A percentile compares a stretch with the other conserved stretches of the same genome.
These are phyloP conservation scores for Mrakia frigida DNA, from an alignment of 768 basidiomycete genomes.

Conservation along the genomic window DNA sequence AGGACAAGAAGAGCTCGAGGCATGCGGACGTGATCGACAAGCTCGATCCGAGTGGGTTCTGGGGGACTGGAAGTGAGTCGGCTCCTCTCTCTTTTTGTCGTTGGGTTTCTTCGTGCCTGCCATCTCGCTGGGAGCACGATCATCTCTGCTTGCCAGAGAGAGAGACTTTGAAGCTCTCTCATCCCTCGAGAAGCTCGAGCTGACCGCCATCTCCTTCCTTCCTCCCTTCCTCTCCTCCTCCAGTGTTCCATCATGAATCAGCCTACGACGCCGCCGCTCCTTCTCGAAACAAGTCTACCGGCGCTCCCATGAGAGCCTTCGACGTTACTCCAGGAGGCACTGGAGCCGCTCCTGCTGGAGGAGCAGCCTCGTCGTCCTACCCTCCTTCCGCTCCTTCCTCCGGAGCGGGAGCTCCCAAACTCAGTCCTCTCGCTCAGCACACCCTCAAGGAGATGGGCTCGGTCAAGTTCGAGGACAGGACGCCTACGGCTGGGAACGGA, in stretches of 20 bases:
- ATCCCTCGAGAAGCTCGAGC: neutral
- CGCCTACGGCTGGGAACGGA: neutral
- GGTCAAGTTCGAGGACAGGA: conserved; percentile 26
- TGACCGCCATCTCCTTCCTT: neutral
- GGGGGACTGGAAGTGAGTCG: conserved; percentile 30
- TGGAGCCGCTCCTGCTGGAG: neutral
- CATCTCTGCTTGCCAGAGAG: neutral
- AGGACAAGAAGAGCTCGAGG: conserved; percentile 24
- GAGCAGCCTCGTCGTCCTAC: neutral
- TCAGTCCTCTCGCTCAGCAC: conserved; percentile 16
- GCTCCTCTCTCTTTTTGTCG: neutral
- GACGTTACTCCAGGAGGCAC: conserved; percentile 18
- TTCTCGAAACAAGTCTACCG: conserved; percentile 61
- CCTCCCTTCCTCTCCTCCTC: neutral
- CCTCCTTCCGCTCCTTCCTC: neutral
- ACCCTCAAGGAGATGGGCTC: conserved; percentile 24
- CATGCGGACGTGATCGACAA: conserved; percentile 31
- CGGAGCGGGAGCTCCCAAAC: neutral
- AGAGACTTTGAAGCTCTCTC: neutral
- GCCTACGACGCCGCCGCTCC: conserved; percentile 89
- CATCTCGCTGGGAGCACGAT: neutral
- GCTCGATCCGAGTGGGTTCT: conserved; percentile 30
- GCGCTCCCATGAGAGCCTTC: conserved; percentile 72
- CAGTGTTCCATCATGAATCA: conserved; percentile 89
- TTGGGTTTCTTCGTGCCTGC: neutral